Percentiles rank a stretch among this genome's conserved stretches.
These are phyloP conservation scores for Suhomyces coccinellae DNA, from an alignment of 1,139 yeast species.

Conservation along the genomic window DNA sequence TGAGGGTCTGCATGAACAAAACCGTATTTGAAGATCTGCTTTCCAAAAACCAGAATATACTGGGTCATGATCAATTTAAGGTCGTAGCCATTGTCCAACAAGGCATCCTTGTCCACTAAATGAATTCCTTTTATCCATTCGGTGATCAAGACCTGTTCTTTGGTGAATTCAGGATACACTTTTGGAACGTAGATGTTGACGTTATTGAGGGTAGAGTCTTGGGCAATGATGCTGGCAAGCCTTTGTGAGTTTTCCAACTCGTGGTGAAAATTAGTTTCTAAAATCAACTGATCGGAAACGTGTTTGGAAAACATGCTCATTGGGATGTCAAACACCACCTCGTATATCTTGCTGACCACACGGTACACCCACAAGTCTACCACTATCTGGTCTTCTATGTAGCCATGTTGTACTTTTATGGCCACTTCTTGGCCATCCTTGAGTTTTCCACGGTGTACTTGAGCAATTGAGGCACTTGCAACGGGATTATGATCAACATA, in stretches of 20 bases:
- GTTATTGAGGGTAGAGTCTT: constrained; percentile 24
- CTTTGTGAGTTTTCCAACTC: constrained; percentile 55
- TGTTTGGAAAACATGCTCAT: constrained; percentile 56
- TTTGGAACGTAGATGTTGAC: constrained; percentile 49
- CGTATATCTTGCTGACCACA: constrained; percentile 53
- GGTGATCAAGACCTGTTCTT: constrained; percentile 55
- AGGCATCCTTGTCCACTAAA: constrained; percentile 44
- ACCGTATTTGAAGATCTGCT: constrained; percentile 75
- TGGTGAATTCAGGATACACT: constrained; percentile 46
- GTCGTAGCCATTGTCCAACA: constrained; percentile 44
- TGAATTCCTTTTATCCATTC: constrained; percentile 81
- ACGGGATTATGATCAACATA: constrained; percentile 53
- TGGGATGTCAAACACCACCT: constrained; percentile 63
- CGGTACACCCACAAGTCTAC: constrained; percentile 63
- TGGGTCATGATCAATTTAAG: constrained; percentile 49
- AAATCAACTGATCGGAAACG: constrained; percentile 55
- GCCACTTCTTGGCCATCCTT: constrained; percentile 60
- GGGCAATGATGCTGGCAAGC: constrained; percentile 21
- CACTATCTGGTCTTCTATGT: constrained; percentile 55
- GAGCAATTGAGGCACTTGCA: constrained; percentile 76
- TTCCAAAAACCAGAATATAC: constrained; percentile 57
- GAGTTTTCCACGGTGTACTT: constrained; percentile 61
- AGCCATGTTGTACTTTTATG: constrained; percentile 66
- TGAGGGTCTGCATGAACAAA: constrained; percentile 81
- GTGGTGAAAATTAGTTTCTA: constrained; percentile 60